phyloP scores from a whole-genome alignment of 106 monocot genomes.

The Dioscorea zingiberensis region DNA sequence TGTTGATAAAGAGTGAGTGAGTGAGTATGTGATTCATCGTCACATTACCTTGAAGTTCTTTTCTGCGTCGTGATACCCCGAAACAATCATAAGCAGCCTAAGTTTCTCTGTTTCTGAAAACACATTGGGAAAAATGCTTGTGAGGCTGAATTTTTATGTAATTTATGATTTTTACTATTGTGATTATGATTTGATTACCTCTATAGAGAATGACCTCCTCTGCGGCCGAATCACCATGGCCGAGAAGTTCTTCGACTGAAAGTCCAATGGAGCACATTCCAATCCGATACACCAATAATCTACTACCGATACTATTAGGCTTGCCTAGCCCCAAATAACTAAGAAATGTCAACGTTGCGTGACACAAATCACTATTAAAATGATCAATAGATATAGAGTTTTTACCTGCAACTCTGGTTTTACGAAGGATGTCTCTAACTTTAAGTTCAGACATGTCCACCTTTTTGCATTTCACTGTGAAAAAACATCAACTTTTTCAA shows the following conservation, averaged over 20 bases:
- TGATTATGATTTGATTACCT: background rate
- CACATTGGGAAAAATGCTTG: background rate
- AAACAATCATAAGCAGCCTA: conserved; percentile 23
- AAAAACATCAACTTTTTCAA: too few relatives aligned
- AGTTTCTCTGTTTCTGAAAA: conserved; percentile 25
- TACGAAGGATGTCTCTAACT: conserved; percentile 23
- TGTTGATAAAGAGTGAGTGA: too few relatives aligned
- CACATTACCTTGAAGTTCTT: conserved; percentile 29
- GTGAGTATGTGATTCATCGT: background rate
- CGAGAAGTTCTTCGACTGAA: conserved; percentile 29
- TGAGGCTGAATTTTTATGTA: background rate
- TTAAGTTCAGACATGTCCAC: conserved; percentile 26
- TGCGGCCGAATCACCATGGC: conserved; percentile 18
- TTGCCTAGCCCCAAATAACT: conserved; percentile 6
- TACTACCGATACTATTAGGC: conserved; percentile 14
- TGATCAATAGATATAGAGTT: background rate
- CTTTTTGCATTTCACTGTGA: conserved; percentile 33
- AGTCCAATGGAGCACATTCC: conserved; percentile 30
- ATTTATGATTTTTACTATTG: too few relatives aligned
- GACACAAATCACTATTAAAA: too few relatives aligned
- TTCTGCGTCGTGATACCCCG: conserved; percentile 26
- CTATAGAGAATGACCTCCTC: conserved; percentile 15
- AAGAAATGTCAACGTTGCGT: background rate
- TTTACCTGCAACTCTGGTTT: conserved; percentile 21
- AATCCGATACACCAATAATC: conserved; percentile 15